Conservation (phyloP, 306 rosid species). For the Gillenia trifoliata region DNA sequence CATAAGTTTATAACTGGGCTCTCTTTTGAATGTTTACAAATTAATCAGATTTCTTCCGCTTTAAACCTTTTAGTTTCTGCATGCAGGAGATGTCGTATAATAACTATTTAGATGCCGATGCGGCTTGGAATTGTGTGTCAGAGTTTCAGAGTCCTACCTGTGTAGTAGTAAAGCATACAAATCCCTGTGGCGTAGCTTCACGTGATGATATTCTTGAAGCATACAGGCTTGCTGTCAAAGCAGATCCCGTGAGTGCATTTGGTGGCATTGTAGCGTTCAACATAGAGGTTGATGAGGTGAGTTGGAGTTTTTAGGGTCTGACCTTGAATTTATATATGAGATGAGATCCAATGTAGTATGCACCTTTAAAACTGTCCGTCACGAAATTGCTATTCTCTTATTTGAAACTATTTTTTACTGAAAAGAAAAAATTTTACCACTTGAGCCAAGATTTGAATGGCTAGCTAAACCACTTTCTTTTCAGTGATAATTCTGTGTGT, state of each 20-base stretch:
- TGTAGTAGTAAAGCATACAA: conserved; percentile 91
- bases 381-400: neutral
- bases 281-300: conserved; percentile 81
- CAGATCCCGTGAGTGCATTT: conserved; percentile 90
- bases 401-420: too few relatives aligned
- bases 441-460: neutral
- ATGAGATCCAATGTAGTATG: neutral
- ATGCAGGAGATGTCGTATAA: conserved; percentile 93
- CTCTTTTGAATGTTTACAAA: neutral
- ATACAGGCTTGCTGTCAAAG: conserved; percentile 83
- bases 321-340: neutral
- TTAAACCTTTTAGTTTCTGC: conserved; percentile 7
- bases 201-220: conserved; percentile 88
- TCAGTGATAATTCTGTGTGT: neutral
- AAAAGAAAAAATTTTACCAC: neutral
- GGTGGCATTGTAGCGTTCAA: conserved; percentile 98
- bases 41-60: neutral
- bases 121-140: conserved; percentile 96
- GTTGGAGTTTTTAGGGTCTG: conserved; percentile 2
- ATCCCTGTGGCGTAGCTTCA: conserved; percentile 95
- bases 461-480: neutral
- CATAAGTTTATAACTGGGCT: neutral
- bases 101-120: conserved; percentile 95
- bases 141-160: conserved; percentile 81
- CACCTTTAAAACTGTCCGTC: neutral